Evolutionary conservation across 2,329 filamentous ascomycete genomes (phyloP).

Genomic region (Fusarium heterosporum): DNA sequence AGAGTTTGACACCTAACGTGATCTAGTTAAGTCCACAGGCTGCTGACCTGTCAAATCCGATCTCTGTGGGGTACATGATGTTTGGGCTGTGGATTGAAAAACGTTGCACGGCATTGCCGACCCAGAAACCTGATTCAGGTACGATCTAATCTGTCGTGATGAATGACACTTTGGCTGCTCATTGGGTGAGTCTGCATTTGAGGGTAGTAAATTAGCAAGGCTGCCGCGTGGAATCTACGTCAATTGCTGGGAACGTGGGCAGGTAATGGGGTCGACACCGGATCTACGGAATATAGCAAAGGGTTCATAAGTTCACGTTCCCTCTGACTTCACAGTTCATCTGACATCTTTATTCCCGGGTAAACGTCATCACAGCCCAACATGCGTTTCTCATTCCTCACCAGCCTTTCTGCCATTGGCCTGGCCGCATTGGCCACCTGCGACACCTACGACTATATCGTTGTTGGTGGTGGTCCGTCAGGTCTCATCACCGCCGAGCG

Average conservation of each 20-base stretch:
- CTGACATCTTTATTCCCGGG: not conserved
- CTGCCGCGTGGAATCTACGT: not conserved
- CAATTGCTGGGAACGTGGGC: not conserved
- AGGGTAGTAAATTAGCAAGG: not conserved
- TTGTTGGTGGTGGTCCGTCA: conserved; percentile 42
- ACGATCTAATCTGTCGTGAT: not conserved
- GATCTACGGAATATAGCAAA: not conserved
- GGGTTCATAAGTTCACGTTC: not conserved
- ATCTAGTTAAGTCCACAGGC: not conserved
- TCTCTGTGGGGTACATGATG: not conserved
- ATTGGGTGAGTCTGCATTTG: too few relatives aligned
- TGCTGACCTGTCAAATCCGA: not conserved
- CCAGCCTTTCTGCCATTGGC: not conserved
- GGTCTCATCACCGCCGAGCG: conserved; percentile 49
- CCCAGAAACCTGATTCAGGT: not conserved
- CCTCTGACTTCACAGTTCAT: not conserved
- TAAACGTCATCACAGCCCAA: not conserved
- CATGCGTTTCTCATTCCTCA: conserved; percentile 19
- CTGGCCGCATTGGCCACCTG: not conserved
- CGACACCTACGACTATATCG: conserved; percentile 44
- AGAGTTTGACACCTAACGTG: too few relatives aligned
- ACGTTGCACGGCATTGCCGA: not conserved
- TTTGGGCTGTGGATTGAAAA: not conserved
- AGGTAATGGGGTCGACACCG: too few relatives aligned
- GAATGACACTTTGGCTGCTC: not conserved